Evolutionary conservation across 345 rosid species (phyloP), one percentile per base, ranked within the genome.

Genomic region (Murraya koenigii): DNA sequence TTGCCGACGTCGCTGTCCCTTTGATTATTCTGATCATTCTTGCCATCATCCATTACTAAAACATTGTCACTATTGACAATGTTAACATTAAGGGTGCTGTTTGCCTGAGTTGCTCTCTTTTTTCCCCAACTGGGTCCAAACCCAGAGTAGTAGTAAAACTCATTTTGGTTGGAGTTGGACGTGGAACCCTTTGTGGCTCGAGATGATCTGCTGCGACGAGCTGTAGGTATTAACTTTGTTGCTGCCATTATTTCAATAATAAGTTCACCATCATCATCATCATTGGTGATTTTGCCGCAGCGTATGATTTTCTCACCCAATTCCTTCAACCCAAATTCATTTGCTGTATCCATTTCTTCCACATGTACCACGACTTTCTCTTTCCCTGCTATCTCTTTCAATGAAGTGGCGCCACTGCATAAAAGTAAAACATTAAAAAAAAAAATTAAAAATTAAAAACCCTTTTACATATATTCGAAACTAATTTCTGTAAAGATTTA

Each of bases 81-180:
- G 49, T 44, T 13, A 3, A 44, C 49, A 44, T 13, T 11, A 11
- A 44, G 2, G 49, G 17, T 44, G 49, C 1, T 52, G 56, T 7
- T 70, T 20, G 26, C 33, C 28, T 36, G 77, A 5, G 35, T 59
- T 13, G 36, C 26, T 70, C 85, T 81, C 49, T 75, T 68, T 72
- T 78, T 86, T 23, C 87, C 80, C 88, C 91, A 80, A 8, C 61
- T 49, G 52, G 89, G 89, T 9, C 91, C 91, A 33, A 88, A 88
- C 54, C 91, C 91, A 1, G 91, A 79, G 72, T 88, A 88, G 39
- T 88, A 88, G 56, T 84, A 88, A 55, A 85, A 84, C 77, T 82
- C 84, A 54, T 78, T 72, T 28, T 82, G 84, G 72, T 82, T 83
- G 36, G 85, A 32, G 7, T 54, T 61, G 20, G 82, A 60, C 3